Evolutionary conservation across 1,284 basidiomycete genomes (phyloP).

Genomic region (Sphagnurus paluster): DNA sequence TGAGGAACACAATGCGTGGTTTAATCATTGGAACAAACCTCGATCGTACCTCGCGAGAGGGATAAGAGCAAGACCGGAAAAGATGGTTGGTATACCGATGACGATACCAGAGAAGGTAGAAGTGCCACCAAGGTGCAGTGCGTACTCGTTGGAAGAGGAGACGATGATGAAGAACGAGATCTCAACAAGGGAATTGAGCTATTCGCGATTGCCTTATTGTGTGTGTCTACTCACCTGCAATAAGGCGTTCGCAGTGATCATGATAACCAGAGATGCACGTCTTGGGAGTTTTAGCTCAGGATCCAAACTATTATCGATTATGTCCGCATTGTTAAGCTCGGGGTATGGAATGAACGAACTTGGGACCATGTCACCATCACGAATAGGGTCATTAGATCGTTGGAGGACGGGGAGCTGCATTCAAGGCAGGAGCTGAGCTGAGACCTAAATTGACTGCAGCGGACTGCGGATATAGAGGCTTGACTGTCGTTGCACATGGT

Average conservation of each 20-base stretch:
- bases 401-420: no score
- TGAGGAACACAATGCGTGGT: not conserved
- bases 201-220: not conserved
- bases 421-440: no score
- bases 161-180: conserved; percentile 69
- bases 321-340: no score
- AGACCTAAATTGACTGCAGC: no score
- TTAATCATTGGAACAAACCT: conserved; percentile 37
- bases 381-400: no score
- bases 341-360: no score
- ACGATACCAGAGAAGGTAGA: conserved; percentile 68
- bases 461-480: no score
- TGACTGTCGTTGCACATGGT: no score
- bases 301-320: no score
- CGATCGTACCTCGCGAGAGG: conserved; percentile 56
- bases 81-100: conserved; percentile 65
- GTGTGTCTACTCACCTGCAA: conserved; percentile 41
- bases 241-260: conserved; percentile 44
- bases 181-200: conserved; percentile 29
- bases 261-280: conserved; percentile 42
- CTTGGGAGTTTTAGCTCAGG: conserved; percentile 51
- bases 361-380: no score
- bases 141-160: conserved; percentile 64
- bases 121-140: conserved; percentile 60
- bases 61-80: conserved; percentile 59